Conservation (phyloP, 306 rosid genomes). For the Cercis canadensis region DNA sequence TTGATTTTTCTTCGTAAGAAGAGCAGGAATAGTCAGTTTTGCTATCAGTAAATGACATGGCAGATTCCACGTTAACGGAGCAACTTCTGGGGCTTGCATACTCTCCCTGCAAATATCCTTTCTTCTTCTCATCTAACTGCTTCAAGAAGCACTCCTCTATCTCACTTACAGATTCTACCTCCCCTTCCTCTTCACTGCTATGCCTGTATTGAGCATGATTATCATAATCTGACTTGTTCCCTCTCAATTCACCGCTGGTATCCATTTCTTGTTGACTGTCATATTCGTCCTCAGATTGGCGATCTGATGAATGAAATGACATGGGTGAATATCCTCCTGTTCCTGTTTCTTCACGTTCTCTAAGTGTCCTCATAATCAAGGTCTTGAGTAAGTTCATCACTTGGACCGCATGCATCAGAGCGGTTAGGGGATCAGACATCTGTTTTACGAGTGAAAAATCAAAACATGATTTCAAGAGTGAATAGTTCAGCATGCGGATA, state of each 20-base stretch:
- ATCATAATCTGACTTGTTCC: constrained; percentile 52
- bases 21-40: constrained; percentile 52
- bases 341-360: constrained; percentile 78
- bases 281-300: constrained; percentile 64
- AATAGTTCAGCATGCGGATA: too few relatives aligned
- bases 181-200: constrained; percentile 59
- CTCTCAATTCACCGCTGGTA: constrained; percentile 63
- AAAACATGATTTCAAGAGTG: constrained; percentile 1
- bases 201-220: constrained; percentile 52
- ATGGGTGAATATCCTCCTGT: constrained; percentile 71
- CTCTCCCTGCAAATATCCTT: constrained; percentile 40
- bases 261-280: constrained; percentile 80
- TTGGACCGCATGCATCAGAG: constrained; percentile 99
- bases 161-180: constrained; percentile 53
- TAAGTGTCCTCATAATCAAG: constrained; percentile 72
- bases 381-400: constrained; percentile 97
- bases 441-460: constrained; percentile 41
- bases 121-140: constrained; percentile 52
- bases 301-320: constrained; percentile 74
- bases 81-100: constrained; percentile 51
- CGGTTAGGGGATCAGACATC: constrained; percentile 99
- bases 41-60: constrained; percentile 52
- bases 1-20: constrained; percentile 46
- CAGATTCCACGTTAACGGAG: constrained; percentile 50
- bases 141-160: constrained; percentile 74